A percentile compares a stretch with the other conserved stretches of the same genome.
These are phyloP conservation scores for Melampsora occidentalis DNA, from an alignment of 1,284 basidiomycete genomes.

Conservation along the genomic window DNA sequence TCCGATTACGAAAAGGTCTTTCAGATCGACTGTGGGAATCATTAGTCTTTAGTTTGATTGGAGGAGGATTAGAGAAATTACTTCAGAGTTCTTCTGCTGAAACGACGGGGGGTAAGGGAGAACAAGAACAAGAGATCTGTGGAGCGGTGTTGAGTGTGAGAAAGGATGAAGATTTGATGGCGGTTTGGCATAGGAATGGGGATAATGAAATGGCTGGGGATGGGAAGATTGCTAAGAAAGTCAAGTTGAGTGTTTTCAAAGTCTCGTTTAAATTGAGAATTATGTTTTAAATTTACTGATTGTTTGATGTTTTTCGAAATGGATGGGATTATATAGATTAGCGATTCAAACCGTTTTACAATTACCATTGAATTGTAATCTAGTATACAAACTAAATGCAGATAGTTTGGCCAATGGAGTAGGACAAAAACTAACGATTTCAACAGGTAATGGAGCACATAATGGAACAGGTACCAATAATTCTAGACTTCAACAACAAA, in stretches of 20 bases:
- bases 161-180: conserved; percentile 76
- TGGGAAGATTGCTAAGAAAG: conserved; percentile 39
- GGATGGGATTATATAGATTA: not conserved
- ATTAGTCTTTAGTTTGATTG: conserved; percentile 70
- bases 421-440: not conserved
- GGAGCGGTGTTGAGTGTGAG: conserved; percentile 78
- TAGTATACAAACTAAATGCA: conserved; percentile 42
- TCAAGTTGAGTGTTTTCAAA: conserved; percentile 28
- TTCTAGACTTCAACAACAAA: too few relatives aligned
- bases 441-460: not conserved
- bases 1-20: conserved; percentile 75
- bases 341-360: conserved; percentile 36
- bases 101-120: conserved; percentile 37
- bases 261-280: too few relatives aligned
- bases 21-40: conserved; percentile 79
- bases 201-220: conserved; percentile 60
- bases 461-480: too few relatives aligned
- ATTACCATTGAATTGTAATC: conserved; percentile 24
- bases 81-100: conserved; percentile 68
- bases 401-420: conserved; percentile 25
- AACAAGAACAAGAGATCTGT: conserved; percentile 57
- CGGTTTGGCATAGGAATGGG: conserved; percentile 72
- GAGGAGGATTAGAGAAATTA: conserved; percentile 68
- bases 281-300: not conserved
- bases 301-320: too few relatives aligned